Conservation (phyloP, 306 rosid genomes). For the Rosa multiflora region DNA sequence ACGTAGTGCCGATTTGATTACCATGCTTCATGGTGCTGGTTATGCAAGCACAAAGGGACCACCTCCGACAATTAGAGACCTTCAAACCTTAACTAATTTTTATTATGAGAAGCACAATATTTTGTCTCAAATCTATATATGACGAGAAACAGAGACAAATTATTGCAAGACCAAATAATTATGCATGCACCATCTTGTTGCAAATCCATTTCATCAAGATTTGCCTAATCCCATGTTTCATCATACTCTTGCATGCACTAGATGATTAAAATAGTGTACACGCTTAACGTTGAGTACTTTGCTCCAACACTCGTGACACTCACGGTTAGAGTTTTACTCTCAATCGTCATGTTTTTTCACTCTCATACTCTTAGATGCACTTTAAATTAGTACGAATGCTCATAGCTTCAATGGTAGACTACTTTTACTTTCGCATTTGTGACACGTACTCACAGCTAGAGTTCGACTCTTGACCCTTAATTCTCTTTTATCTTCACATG, state of each 20-base stretch:
- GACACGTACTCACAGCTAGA: background rate
- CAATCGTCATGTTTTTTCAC: background rate
- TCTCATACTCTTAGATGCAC: background rate
- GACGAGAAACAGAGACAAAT: conserved; percentile 5
- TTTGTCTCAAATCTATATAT: background rate
- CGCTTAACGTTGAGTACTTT: background rate
- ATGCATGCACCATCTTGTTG: conserved; percentile 6
- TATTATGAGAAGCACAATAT: conserved; percentile 1
- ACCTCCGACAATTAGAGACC: background rate
- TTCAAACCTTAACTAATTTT: background rate
- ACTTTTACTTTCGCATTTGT: background rate
- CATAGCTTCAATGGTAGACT: background rate
- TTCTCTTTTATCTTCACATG: background rate
- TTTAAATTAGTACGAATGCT: background rate
- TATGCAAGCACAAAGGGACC: conserved; percentile 7
- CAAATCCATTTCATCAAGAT: background rate
- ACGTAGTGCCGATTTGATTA: conserved; percentile 3
- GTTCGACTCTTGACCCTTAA: background rate
- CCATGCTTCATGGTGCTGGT: background rate
- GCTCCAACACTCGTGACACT: background rate
- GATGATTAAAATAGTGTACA: background rate
- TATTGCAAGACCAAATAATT: conserved; percentile 4
- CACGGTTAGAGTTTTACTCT: background rate
- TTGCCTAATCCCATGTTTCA: background rate
- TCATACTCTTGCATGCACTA: background rate